phyloP scores from a whole-genome alignment of 768 basidiomycete genomes.

The Mycena polygramma region DNA sequence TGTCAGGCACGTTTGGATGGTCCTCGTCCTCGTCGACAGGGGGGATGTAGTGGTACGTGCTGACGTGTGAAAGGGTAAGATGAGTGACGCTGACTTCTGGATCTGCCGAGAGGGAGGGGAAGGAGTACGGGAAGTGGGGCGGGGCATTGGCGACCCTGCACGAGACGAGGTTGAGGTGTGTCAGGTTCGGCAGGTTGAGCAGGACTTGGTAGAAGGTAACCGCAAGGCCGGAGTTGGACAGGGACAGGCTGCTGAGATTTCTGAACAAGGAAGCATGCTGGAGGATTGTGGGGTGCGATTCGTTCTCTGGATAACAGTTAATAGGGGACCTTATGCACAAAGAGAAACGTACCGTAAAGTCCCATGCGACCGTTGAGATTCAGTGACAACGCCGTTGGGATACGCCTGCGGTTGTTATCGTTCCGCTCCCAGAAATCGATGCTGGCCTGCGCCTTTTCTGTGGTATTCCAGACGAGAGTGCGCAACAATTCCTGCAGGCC shows the following conservation, averaged over 20 bases:
- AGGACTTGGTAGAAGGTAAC: constrained; percentile 5
- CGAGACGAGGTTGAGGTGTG: background rate
- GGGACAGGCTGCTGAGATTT: constrained; percentile 4
- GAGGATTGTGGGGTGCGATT: background rate
- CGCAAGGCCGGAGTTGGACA: constrained; percentile 2
- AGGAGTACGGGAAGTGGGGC: constrained; percentile 6
- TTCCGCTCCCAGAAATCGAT: constrained; percentile 4
- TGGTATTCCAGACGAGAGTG: constrained; percentile 10
- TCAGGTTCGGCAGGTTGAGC: background rate
- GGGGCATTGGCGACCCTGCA: constrained; percentile 2
- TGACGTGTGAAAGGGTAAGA: background rate
- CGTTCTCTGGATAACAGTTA: too few relatives aligned
- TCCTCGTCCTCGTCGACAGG: background rate
- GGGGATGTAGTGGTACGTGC: background rate
- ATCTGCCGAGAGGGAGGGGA: background rate
- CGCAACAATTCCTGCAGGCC: constrained; percentile 8
- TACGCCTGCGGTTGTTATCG: background rate
- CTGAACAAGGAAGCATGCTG: background rate
- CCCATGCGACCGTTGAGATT: background rate
- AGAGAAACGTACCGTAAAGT: background rate
- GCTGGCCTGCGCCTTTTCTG: background rate
- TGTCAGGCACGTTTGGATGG: too few relatives aligned
- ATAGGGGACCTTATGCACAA: background rate
- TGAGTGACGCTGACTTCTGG: background rate
- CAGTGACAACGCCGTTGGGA: background rate